A percentile compares a stretch with the other conserved stretches of the same genome.
phyloP scores from a whole-genome alignment of 2,329 filamentous ascomycete species.

The Talaromyces sp. region DNA sequence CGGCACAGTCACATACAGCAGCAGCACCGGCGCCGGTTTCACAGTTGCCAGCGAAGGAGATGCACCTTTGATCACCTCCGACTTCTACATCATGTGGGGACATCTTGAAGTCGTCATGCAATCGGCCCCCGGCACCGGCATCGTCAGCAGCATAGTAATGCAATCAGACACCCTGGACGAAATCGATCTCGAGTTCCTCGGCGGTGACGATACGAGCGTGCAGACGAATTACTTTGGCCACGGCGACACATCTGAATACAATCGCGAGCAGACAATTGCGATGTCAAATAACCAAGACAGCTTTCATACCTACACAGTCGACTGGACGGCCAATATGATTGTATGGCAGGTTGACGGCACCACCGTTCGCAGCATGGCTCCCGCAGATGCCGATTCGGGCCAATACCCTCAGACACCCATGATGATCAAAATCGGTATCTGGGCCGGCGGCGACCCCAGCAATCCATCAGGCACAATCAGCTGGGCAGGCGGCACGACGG shows the following conservation, averaged over 20 bases:
- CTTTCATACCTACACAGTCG: constrained; percentile 83
- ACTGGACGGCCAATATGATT: constrained; percentile 84
- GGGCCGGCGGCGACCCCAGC: constrained; percentile 81
- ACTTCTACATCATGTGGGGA: constrained; percentile 99
- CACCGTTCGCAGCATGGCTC: constrained; percentile 70
- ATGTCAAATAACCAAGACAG: constrained; percentile 63
- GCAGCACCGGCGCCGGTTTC: constrained; percentile 72
- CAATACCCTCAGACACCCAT: constrained; percentile 96
- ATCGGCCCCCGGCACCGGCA: constrained; percentile 80
- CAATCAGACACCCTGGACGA: constrained; percentile 91
- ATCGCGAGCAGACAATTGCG: constrained; percentile 77
- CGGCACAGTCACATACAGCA: constrained; percentile 66
- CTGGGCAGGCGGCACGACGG: constrained; percentile 82
- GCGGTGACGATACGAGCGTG: constrained; percentile 69
- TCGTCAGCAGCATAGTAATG: constrained; percentile 87
- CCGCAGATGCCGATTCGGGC: constrained; percentile 60
- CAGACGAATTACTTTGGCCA: constrained; percentile 98
- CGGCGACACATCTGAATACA: constrained; percentile 77
- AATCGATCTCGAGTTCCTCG: constrained; percentile 97
- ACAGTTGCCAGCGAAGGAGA: constrained; percentile 75
- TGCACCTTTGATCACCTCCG: constrained; percentile 76
- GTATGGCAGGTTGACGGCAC: constrained; percentile 80
- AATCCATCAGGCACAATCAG: constrained; percentile 76
- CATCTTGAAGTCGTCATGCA: constrained; percentile 81
- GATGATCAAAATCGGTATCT: constrained; percentile 87